Percentiles rank a stretch among this genome's conserved stretches.
These are phyloP conservation scores for Capsicum baccatum DNA, from an alignment of 257 asterid species.

Conservation along the genomic window DNA sequence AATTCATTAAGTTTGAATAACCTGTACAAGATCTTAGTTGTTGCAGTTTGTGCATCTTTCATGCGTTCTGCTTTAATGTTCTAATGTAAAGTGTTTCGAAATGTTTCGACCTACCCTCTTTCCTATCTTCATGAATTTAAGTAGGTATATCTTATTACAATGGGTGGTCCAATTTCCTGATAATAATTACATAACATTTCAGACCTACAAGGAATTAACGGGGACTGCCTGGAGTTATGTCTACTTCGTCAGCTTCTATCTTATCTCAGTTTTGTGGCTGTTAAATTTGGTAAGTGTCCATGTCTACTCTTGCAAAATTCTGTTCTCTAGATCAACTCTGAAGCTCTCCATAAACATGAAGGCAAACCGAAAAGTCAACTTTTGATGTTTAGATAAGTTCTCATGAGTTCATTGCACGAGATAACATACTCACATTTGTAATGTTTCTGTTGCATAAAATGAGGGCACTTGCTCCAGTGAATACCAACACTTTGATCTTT, in stretches of 20 bases:
- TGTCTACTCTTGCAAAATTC: slow-evolving; percentile 21
- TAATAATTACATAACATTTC: slow-evolving; percentile 46
- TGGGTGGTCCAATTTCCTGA: slow-evolving; percentile 23
- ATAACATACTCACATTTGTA: neutral
- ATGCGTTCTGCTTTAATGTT: neutral
- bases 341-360: slow-evolving; percentile 15
- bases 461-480: neutral
- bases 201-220: slow-evolving; percentile 87
- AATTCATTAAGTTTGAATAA: slow-evolving; percentile 18
- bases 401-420: neutral
- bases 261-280: slow-evolving; percentile 78
- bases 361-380: neutral
- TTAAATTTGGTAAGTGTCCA: slow-evolving; percentile 76
- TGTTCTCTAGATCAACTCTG: neutral
- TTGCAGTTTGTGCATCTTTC: slow-evolving; percentile 4
- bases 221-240: slow-evolving; percentile 77
- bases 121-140: neutral
- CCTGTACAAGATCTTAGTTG: neutral
- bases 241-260: slow-evolving; percentile 97
- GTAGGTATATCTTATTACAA: neutral
- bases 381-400: neutral
- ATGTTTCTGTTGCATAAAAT: neutral
- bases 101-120: slow-evolving; percentile 1
- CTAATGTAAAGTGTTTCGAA: neutral
- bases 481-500: neutral